Base-by-base conservation (phyloP, 768 basidiomycete species). In the Exidia glandulosa region DNA sequence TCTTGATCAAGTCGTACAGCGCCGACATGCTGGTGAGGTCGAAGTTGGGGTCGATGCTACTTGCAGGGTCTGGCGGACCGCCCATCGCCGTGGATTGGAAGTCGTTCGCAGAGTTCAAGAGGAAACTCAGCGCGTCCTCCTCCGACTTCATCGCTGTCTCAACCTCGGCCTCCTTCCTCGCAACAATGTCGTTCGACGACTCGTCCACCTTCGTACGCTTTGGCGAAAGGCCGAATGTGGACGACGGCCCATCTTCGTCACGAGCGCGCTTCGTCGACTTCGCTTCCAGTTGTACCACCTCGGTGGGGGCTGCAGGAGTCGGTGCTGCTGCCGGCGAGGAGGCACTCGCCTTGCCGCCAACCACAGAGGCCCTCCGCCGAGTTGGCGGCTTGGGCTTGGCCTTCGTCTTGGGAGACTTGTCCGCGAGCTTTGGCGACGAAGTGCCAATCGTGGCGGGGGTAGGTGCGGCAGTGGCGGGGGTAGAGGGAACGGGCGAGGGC, bases 321-420 rank as follows among this genome's bases (percentile, higher is more conserved):
- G 77, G 73, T 31, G 74, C 71, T 33, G 71, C 64, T 10, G 72
- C 61, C 7, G 71, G 56, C 66, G 66, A 67, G 5, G 73, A 67
- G 34, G 73, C 59, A n/a, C 62, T n/a, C 14, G 65, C 57, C 13
- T 63, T 56, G n/a, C 52, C 61, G 19, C 58, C 50, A 60, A 65
- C 66, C 27, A 64, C 60, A 19, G 76, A 72, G 10, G 64, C 57
- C 57, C 70, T 76, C 41, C 73, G 63, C 57, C 63, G 60, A n/a
- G 73, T 65, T 32, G 41, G 60, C 16, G 62, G n/a, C 16, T 64
- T 59, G 2, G 32, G 59, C 66, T 79, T 84, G 1, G 74, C 66
- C 68, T 82, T 88, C 57, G 69, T 69, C 66, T 84, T 87, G 0
- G 88, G 88, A 3, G 88, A 89, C 70, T 84, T 89, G 1, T 86